Base-by-base conservation (phyloP, 2,329 filamentous ascomycete genomes). In the Epichloe coenophiala region DNA sequence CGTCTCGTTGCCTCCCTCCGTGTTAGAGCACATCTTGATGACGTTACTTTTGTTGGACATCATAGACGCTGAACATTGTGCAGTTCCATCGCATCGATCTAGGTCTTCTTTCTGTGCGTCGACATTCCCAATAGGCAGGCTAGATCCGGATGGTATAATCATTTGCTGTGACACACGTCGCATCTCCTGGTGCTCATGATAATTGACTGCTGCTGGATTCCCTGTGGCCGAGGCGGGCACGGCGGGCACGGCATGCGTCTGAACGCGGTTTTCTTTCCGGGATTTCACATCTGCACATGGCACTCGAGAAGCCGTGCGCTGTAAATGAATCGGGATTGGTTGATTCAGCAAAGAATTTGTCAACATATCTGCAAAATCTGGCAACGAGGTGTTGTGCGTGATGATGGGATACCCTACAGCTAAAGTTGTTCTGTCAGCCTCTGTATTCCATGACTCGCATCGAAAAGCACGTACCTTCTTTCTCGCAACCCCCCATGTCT, bases 291-390 rank as follows among this genome's bases (percentile, higher is more conserved):
- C 68, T 8, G 60, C 55, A 5, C 66, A 61, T 2, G 68, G 65
- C 1, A 61, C 53, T 3, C 57, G 52, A 42, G 62, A 59, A n/a
- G 56, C 58, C 15, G 63, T 55, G 9, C 62, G 57, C 13, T 64
- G 64, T 4, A 63, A 52, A 3, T 68, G 63, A 3, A 70, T 57
- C 0, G 70, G 65, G 33, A 67, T 60, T 11, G 72, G 69, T 48
- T 76, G 73, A 46, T 73, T 74, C 31, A 77, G 62, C 39, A 77
- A 59, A 0, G 73, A 75, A 50, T 71, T 66, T 0, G 71, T 71
- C 48, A 76, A 61, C n/a, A 69, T 66, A 5, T 65, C 64, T 5
- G 70, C 66, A 4, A 74, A 59, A 36, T 71, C 68, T 2, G 63
- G 51, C 2, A 64, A 51, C 5, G 47, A 47, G 19, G 53, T 39